These are phyloP conservation scores for Meripilus lineatus DNA, from an alignment of 1,284 basidiomycete species.

Conservation along the genomic window DNA sequence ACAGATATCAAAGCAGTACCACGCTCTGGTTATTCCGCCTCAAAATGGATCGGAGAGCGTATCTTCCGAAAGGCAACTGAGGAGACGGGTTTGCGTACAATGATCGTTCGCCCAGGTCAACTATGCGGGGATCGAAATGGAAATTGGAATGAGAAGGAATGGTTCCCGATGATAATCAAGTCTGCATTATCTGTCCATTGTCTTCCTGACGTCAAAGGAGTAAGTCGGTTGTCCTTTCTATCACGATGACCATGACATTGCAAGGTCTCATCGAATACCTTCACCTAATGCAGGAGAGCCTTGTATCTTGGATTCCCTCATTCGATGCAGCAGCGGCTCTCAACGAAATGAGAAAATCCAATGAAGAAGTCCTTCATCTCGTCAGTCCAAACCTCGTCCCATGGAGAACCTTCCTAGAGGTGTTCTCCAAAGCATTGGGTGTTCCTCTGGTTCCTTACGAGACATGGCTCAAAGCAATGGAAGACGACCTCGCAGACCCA, in stretches of 20 bases:
- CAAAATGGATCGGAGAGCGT: slow-evolving; percentile 25
- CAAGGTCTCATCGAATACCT: neutral
- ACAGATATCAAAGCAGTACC: slow-evolving; percentile 16
- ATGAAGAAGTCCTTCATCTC: slow-evolving; percentile 21
- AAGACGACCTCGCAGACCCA: slow-evolving; percentile 4
- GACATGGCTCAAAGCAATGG: slow-evolving; percentile 17
- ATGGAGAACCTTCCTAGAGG: slow-evolving; percentile 16
- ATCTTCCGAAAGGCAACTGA: slow-evolving; percentile 18
- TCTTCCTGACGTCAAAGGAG: slow-evolving; percentile 22
- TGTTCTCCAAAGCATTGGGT: slow-evolving; percentile 15
- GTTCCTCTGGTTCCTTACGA: slow-evolving; percentile 19
- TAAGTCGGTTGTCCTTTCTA: no score
- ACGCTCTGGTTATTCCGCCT: slow-evolving; percentile 21
- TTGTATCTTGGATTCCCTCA: slow-evolving; percentile 21
- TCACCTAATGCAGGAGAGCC: neutral
- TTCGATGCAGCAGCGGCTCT: slow-evolving; percentile 12
- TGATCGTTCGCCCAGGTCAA: slow-evolving; percentile 23
- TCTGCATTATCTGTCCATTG: slow-evolving; percentile 19
- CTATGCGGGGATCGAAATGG: slow-evolving; percentile 23
- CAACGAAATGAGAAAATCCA: slow-evolving; percentile 14
- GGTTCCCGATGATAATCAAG: slow-evolving; percentile 26
- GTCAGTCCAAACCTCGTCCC: slow-evolving; percentile 22
- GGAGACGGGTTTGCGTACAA: slow-evolving; percentile 12
- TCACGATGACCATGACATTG: neutral
- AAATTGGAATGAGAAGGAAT: slow-evolving; percentile 26